Evolutionary conservation across 1,284 basidiomycete genomes (phyloP).

Genomic region (Mixia osmundae): DNA sequence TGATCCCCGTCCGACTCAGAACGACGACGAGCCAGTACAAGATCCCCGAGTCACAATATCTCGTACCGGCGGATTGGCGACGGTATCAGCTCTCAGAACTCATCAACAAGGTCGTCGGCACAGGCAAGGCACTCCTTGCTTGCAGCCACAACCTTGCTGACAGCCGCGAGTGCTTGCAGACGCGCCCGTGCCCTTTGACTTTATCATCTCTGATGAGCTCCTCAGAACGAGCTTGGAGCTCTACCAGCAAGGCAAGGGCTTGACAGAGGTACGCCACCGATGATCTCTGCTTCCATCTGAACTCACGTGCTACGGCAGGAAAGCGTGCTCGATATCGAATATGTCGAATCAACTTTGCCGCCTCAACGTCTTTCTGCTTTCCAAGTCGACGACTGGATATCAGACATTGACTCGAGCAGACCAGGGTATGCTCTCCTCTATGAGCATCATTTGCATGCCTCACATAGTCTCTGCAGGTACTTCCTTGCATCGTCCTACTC

Average conservation of each 20-base stretch:
- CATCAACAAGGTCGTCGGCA: conserved; percentile 75
- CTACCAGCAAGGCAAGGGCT: conserved; percentile 50
- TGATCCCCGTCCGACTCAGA: conserved; percentile 45
- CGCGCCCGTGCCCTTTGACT: conserved; percentile 70
- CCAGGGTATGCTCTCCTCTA: conserved; percentile 36
- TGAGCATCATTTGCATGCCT: too few species aligned
- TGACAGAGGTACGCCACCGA: conserved; percentile 13
- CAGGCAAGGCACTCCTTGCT: too few species aligned
- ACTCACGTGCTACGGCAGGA: conserved; percentile 28
- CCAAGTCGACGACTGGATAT: conserved; percentile 86
- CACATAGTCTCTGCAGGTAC: conserved; percentile 30
- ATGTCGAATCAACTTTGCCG: conserved; percentile 75
- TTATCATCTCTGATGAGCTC: conserved; percentile 61
- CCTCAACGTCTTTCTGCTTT: conserved; percentile 57
- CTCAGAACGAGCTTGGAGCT: conserved; percentile 47
- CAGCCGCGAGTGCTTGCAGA: too few species aligned
- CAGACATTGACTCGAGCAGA: conserved; percentile 44
- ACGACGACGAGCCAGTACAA: conserved; percentile 49
- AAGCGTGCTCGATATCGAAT: conserved; percentile 78
- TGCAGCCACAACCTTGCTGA: background rate
- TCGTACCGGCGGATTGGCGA: conserved; percentile 75
- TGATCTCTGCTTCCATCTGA: conserved; percentile 11
- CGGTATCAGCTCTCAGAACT: conserved; percentile 94
- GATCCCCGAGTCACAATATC: conserved; percentile 73
- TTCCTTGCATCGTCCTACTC: conserved; percentile 63